These are phyloP conservation scores for Hymenoscyphus fraxineus DNA, from an alignment of 2,329 filamentous ascomycete genomes.

Conservation along the genomic window DNA sequence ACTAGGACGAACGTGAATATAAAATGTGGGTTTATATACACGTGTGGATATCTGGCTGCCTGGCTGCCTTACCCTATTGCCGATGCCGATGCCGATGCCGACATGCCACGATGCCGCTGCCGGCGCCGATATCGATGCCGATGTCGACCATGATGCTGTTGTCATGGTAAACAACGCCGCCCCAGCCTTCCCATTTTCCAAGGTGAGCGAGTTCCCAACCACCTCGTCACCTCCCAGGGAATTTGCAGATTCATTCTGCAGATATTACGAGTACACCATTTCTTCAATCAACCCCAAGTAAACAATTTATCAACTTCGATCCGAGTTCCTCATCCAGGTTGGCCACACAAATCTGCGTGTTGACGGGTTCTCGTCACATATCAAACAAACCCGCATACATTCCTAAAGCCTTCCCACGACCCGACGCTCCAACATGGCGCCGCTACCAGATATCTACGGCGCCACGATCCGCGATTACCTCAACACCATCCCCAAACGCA, in stretches of 20 bases:
- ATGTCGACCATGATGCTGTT: not conserved
- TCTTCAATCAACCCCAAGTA: not conserved
- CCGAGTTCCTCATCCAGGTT: not conserved
- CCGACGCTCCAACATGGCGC: slow-evolving; percentile 25
- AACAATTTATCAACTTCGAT: not conserved
- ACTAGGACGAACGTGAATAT: too few species aligned
- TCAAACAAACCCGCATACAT: not conserved
- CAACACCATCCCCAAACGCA: slow-evolving; percentile 25
- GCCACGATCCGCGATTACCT: slow-evolving; percentile 20
- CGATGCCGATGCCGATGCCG: too few species aligned
- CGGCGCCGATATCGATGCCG: not conserved
- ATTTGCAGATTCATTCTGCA: not conserved
- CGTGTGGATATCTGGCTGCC: too few species aligned
- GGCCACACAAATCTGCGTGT: not conserved
- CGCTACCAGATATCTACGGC: slow-evolving; percentile 18
- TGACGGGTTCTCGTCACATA: slow-evolving; percentile 2
- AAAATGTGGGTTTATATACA: too few species aligned
- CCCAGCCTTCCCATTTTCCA: not conserved
- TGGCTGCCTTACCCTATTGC: too few species aligned
- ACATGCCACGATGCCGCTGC: not conserved
- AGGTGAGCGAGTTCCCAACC: not conserved
- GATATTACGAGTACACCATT: not conserved
- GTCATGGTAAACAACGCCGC: not conserved
- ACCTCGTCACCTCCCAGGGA: not conserved
- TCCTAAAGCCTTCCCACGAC: not conserved